These are phyloP conservation scores for Verticillium zaregamsianum DNA, from an alignment of 2,329 filamentous ascomycete species.

Conservation along the genomic window DNA sequence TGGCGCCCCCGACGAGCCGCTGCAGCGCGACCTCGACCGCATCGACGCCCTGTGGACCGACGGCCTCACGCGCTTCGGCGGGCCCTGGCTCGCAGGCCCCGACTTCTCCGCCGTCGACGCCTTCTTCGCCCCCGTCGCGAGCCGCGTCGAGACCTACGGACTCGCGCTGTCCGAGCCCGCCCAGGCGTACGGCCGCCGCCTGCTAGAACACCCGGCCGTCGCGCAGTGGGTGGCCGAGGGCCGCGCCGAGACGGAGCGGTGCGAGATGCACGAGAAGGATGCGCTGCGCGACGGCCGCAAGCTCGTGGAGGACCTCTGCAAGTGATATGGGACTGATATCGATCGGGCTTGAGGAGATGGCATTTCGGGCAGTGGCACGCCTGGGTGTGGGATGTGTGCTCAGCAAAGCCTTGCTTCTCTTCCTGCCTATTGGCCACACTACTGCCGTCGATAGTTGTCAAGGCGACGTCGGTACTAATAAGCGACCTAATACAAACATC, in stretches of 20 bases:
- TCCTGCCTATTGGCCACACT: too few species aligned
- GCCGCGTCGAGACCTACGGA: constrained; percentile 32
- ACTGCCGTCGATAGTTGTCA: too few species aligned
- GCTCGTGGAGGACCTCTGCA: constrained; percentile 23
- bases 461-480: too few species aligned
- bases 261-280: constrained; percentile 32
- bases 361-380: too few species aligned
- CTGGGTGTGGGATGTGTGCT: too few species aligned
- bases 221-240: constrained; percentile 33
- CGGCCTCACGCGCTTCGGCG: constrained; percentile 33
- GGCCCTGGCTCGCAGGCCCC: constrained; percentile 34
- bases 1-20: constrained; percentile 18
- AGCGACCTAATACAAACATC: too few species aligned
- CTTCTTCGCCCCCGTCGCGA: constrained; percentile 37
- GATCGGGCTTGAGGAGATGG: too few species aligned
- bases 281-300: constrained; percentile 22
- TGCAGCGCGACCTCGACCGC: constrained; percentile 30
- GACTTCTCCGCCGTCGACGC: constrained; percentile 35
- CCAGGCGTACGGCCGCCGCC: constrained; percentile 25
- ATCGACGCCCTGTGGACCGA: constrained; percentile 31
- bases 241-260: constrained; percentile 30
- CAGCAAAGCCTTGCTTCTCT: too few species aligned
- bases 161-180: constrained; percentile 23
- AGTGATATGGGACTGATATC: background rate
- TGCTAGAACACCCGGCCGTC: constrained; percentile 29